Base-by-base conservation (phyloP, 129 eudicot species). In the Dittrichia graveolens region DNA sequence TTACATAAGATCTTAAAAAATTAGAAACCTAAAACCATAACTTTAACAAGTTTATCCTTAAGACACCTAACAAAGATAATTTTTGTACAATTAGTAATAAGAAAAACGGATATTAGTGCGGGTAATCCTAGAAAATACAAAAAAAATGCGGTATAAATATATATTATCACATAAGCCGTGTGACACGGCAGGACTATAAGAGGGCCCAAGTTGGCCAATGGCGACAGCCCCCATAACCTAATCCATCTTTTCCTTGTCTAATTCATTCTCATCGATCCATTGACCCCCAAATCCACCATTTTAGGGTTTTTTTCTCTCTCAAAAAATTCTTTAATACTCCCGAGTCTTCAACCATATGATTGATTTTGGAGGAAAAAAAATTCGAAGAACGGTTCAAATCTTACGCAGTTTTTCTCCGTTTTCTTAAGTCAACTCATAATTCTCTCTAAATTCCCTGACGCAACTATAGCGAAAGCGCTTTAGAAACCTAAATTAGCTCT, bases 381-480 rank as follows among this genome's bases (percentile, higher is more conserved):
- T 19, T 24, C 60, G 42, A 59, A 59, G 70, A 77, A 59, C n/a
- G 42, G 5, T 77, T 77, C 81, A 77, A 77, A 48, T n/a, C 70
- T 68, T 68, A 68, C 70, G 54, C 70, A 47, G 46, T 69, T 34
- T 44, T 59, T 52, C 63, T 49, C 15, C 7, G 35, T 18, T 39
- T 24, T 40, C 16, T n/a, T 3, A 58, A 47, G 55, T 77, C 81
- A 69, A 69, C 45, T 59, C 64, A 1, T 31, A 68, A 19, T 37
- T 56, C 49, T 67, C 63, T 69, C 5, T 65, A 24, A 61, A 38
- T 77, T 60, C 54, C 61, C 15, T 60, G 4, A 8, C 10, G 15
- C 64, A 48, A 19, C 49, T 45, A 8, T 49, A 46, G 44, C 13
- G 38, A 5, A 67, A 58, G 41, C 47, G 54, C 50, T 12, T 60